Conservation (phyloP, 116 monocot genomes). For the Iris pallida region DNA sequence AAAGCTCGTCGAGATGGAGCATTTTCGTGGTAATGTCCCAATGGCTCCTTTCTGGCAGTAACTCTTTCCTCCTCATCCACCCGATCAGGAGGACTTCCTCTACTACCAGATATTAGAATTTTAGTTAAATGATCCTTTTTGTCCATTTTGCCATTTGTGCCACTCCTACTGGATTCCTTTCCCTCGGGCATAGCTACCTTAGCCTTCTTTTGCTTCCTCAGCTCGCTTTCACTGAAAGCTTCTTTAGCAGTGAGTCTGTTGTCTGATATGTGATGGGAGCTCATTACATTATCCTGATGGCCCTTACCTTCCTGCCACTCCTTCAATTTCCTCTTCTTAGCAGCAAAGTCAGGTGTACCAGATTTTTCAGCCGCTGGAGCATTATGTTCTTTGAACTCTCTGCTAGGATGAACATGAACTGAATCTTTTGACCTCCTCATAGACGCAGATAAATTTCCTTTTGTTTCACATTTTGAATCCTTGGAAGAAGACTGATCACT, state of each 20-base stretch:
- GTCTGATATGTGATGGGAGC: background rate
- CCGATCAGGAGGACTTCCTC: conserved; percentile 16
- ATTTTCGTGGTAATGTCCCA: conserved; percentile 8
- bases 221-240: conserved; percentile 30
- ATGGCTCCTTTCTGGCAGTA: conserved; percentile 16
- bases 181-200: conserved; percentile 28
- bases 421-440: conserved; percentile 27
- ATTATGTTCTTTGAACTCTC: conserved; percentile 27
- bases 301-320: conserved; percentile 35
- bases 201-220: conserved; percentile 44
- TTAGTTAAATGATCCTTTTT: conserved; percentile 13
- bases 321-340: conserved; percentile 47
- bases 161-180: conserved; percentile 20
- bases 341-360: conserved; percentile 8
- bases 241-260: conserved; percentile 20
- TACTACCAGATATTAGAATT: conserved; percentile 17
- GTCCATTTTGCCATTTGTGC: conserved; percentile 18
- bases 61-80: conserved; percentile 14
- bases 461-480: conserved; percentile 27
- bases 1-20: conserved; percentile 15
- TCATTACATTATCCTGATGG: conserved; percentile 10
- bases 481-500: conserved; percentile 26
- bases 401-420: conserved; percentile 10
- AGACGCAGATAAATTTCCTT: conserved; percentile 14
- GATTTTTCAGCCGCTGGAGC: conserved; percentile 32